Evolutionary conservation across 1,284 basidiomycete genomes (phyloP), one percentile per base, ranked within the genome.

Genomic region (Malassezia equina): DNA sequence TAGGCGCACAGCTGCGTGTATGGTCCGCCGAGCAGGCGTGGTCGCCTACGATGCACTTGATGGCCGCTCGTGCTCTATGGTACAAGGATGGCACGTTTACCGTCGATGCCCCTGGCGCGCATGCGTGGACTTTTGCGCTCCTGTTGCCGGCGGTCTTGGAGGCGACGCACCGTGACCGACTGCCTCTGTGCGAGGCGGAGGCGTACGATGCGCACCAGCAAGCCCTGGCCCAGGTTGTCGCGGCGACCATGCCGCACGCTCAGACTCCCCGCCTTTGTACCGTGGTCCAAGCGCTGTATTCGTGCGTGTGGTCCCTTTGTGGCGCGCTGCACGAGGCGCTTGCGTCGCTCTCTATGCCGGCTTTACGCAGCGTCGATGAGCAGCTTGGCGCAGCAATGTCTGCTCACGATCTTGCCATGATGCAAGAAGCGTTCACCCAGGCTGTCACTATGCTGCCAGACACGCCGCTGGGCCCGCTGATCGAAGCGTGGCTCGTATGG

Each of bases 401-500:
- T 15, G 7, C 44, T 3, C 29, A n/a, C n/a, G 31, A 46, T 12
- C 7, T 17, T 12, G 13, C 7, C 17, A 9, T 11, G 7, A 21
- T 34, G 2, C 19, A 7, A n/a, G 19, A 25, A 2, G 43, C 29
- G 19, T 23, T 48, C 13, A 23, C 40, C 11, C 24, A 12, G 1
- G 27, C 33, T 1, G 19, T 44, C 3, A 9, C 17, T 6, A 12
- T 11, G 25, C 39, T 32, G 9, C 8, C 36, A 2, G 19, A 31
- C 19, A 8, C 23, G 32, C 36, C 44, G 19, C 32, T 51, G 17
- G 11, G 19, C 15, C 17, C 13, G 7, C 49, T 44, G 2, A 23
- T 57, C 2, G 15, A 29, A 15, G 23, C 36, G 17, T 58, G 58
- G 41, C 51, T 47, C 27, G 27, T 53, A 33, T 44, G 45, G 4